phyloP scores from a whole-genome alignment of 176 grass and related monocot species.

The Olyra latifolia region DNA sequence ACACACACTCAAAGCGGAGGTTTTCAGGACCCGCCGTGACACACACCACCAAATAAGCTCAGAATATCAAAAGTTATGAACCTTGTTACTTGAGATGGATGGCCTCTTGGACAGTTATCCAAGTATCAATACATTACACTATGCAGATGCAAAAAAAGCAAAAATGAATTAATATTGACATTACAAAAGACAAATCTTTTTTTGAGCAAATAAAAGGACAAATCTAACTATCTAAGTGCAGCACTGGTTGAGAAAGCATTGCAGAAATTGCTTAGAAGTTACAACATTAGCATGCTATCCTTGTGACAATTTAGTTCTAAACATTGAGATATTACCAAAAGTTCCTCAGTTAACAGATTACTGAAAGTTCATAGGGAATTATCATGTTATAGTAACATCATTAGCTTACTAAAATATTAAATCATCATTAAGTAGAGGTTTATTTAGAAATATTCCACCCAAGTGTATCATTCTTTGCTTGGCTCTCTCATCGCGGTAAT shows the following conservation, averaged over 20 bases:
- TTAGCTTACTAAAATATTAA: neutral
- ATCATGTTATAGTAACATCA: neutral
- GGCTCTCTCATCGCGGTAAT: neutral
- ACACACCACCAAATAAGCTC: too few species aligned
- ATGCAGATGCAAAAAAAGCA: neutral
- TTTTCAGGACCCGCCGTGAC: too few species aligned
- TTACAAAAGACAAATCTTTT: neutral
- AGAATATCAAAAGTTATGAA: neutral
- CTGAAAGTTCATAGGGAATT: neutral
- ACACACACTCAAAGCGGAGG: too few species aligned
- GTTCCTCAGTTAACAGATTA: neutral
- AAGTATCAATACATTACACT: neutral
- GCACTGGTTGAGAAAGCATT: neutral
- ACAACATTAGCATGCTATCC: neutral
- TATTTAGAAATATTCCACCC: neutral
- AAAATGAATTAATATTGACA: neutral
- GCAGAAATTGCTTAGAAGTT: neutral
- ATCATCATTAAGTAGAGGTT: neutral
- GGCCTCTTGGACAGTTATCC: neutral
- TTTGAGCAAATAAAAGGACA: too few species aligned
- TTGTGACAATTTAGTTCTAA: neutral
- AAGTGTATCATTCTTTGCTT: neutral
- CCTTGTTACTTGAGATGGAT: neutral
- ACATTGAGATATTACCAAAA: constrained; percentile 3
- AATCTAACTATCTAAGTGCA: neutral